Base-by-base conservation (phyloP, 2,329 filamentous ascomycete species). In the Pseudogymnoascus verrucosus region DNA sequence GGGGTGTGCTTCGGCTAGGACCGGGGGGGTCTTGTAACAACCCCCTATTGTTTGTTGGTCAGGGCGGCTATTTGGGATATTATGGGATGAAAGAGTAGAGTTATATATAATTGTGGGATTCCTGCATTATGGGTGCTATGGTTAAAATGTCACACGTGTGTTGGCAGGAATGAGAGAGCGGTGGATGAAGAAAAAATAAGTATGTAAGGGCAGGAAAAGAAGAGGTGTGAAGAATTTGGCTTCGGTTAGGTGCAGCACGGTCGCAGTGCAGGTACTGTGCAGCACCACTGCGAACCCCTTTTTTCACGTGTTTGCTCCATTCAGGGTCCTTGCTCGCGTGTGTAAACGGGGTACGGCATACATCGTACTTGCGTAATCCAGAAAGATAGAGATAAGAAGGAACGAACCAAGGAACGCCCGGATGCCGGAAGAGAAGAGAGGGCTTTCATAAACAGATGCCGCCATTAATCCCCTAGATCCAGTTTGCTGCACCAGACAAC, bases 41-140 rank as follows among this genome's bases (percentile, higher is more conserved):
- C n/a, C 21, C 42, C 42, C 42, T 47, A 47, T 47, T 47, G 21
- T 23, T 47, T 47, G 42, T 47, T 47, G 42, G 42, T 21, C 42
- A 47, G 42, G 42, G 42, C 42, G 42, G 42, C 19, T 47, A 47
- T 23, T 14, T 6, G 21, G 40, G 42, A 47, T 23, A 47, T 47
- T 47, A 47, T 47, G 42, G 21, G 42, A 47, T 47, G 42, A 47
- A 42, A 16, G 39, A 21, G 8, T n/a, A n/a, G 42, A 47, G 42
- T 47, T 47, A 47, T 47, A 47, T 47, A 44, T 44, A 44, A 44
- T 44, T 44, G 40, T 44, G 40, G 40, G 40, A 44, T 44, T 44
- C 40, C 19, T 44, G 40, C 19, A 2, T 5, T 12, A 4, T 23
- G 40, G 19, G 21, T 26, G 21, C 42, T 47, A 14, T 23, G 42